Base-by-base conservation (phyloP, 2,329 filamentous ascomycete species). In the Aureobasidium sp. region DNA sequence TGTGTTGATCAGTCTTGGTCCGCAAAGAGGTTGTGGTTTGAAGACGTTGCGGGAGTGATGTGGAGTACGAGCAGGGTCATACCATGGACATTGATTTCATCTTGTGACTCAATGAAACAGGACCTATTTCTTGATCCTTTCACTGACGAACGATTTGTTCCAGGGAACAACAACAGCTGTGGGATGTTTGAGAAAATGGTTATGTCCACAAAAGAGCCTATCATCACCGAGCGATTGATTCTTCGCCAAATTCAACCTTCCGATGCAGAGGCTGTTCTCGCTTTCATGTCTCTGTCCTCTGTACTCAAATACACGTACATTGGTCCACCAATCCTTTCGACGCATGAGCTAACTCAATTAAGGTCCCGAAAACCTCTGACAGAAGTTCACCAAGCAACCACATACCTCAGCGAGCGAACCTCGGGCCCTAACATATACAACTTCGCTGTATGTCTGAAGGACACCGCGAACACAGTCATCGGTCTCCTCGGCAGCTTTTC, bases 401-500 rank as follows among this genome's bases (percentile, higher is more conserved):
- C 60, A 20, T 62, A 55, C 34, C 50, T 62, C 39, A 27, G 48
- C 20, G 43, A 47, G 24, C 60, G 60, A 15, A 37, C 39, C 37
- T 29, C 7, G 0, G 60, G 60, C 15, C 43, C 60, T 29, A 29
- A 29, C 41, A 62, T 43, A n/a, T 61, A 53, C 41, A 61, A 61
- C 50, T 62, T 62, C 24, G 50, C 43, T 17, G 60, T 62, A 5
- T 44, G 37, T 10, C 34, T 62, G 2, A 44, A 61, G 13, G 20
- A n/a, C n/a, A 2, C 39, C 37, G 43, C 27, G 5, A 37, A 48
- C n/a, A 53, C 41, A 41, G 6, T 66, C 9, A 65, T 68, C n/a
- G 67, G 67, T 17, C 5, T 65, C 10, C 44, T 65, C 6, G 65
- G 67, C 27, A 53, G 48, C n/a, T 32, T 41, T 52, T 29, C 20